Conservation (phyloP, 1,284 basidiomycete genomes). For the Marasmius oreades region DNA sequence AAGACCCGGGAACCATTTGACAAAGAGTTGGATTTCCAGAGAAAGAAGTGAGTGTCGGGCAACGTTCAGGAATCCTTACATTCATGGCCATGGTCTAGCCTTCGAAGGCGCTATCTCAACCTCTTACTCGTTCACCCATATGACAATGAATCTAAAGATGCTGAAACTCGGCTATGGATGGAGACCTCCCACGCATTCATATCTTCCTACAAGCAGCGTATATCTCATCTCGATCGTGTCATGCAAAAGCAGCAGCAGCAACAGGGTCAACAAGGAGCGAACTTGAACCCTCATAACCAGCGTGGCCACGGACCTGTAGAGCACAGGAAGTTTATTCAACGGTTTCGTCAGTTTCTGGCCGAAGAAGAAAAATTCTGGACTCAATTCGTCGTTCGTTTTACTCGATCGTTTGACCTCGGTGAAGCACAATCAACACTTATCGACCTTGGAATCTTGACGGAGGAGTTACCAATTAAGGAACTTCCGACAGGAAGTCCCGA, state of each 20-base stretch:
- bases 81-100: constrained; percentile 38
- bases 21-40: constrained; percentile 78
- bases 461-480: constrained; percentile 17
- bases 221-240: constrained; percentile 64
- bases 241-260: constrained; percentile 38
- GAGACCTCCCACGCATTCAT: constrained; percentile 90
- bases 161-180: constrained; percentile 87
- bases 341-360: constrained; percentile 82
- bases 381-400: constrained; percentile 69
- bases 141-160: constrained; percentile 73
- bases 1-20: constrained; percentile 76
- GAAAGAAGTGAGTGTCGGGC: constrained; percentile 68
- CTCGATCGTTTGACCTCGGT: constrained; percentile 61
- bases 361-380: constrained; percentile 90
- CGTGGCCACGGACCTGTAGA: constrained; percentile 63
- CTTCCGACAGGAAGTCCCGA: background rate
- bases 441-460: constrained; percentile 49
- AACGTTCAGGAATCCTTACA: background rate
- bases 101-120: constrained; percentile 73
- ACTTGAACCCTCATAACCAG: constrained; percentile 20
- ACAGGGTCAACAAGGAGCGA: constrained; percentile 23
- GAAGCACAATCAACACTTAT: constrained; percentile 56
- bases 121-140: constrained; percentile 75
- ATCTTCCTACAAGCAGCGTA: constrained; percentile 74
- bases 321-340: constrained; percentile 79